These are phyloP conservation scores for Pythium aristosporum DNA, from an alignment of 352 stramenopile species.

Conservation along the genomic window DNA sequence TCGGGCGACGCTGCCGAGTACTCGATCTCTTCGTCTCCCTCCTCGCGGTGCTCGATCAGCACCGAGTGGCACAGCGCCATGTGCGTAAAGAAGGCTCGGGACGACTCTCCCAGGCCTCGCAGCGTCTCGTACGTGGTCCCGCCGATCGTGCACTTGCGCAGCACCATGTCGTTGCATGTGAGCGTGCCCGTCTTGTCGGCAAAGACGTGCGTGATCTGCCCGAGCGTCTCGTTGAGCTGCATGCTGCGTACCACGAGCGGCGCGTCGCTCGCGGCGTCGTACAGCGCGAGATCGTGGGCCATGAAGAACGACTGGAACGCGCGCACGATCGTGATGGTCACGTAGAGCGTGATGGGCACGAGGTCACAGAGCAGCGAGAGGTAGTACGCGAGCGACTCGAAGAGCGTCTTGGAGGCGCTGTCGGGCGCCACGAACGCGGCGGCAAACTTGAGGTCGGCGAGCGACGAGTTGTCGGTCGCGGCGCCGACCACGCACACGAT, in stretches of 20 bases:
- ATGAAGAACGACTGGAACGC: conserved; percentile 88
- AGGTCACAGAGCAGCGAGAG: conserved; percentile 78
- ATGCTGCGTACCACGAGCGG: conserved; percentile 80
- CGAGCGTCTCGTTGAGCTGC: conserved; percentile 85
- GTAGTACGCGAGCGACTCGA: conserved; percentile 76
- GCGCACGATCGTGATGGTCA: conserved; percentile 83
- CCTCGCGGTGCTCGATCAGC: conserved; percentile 88
- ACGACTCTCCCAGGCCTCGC: conserved; percentile 22
- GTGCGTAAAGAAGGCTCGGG: conserved; percentile 84
- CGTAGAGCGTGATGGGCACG: conserved; percentile 84
- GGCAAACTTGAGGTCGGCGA: conserved; percentile 36
- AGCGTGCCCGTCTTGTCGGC: conserved; percentile 90
- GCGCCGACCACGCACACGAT: conserved; percentile 68
- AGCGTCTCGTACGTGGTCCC: conserved; percentile 56
- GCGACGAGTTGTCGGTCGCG: conserved; percentile 51
- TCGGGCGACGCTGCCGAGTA: conserved; percentile 90
- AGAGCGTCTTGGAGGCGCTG: conserved; percentile 41
- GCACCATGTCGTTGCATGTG: conserved; percentile 89
- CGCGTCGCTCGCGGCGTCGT: conserved; percentile 59
- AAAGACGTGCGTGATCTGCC: conserved; percentile 97
- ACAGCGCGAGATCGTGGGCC: conserved; percentile 78
- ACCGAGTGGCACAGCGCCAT: conserved; percentile 94
- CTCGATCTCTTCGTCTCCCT: conserved; percentile 41
- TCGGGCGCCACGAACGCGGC: conserved; percentile 29
- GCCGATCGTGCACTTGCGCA: conserved; percentile 79